A percentile compares a stretch with the other conserved stretches of the same genome.
Evolutionary conservation across 2,329 filamentous ascomycete species (phyloP).

Genomic region (Alternaria sp.): DNA sequence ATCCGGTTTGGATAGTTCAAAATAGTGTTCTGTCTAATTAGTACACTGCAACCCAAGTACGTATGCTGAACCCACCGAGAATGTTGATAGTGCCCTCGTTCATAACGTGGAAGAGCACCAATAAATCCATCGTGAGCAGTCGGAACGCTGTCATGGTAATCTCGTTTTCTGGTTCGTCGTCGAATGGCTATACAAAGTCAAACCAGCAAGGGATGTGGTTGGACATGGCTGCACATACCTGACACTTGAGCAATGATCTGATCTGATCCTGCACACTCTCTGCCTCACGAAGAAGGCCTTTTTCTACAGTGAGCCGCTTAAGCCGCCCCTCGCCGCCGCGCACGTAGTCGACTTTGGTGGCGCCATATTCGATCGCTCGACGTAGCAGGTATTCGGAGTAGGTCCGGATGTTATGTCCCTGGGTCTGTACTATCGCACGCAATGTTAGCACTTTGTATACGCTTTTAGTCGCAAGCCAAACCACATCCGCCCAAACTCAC

Average conservation of each 20-base stretch:
- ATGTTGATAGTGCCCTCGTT: conserved; percentile 99
- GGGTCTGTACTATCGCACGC: conserved; percentile 80
- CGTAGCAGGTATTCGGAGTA: conserved; percentile 89
- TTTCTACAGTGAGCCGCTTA: conserved; percentile 87
- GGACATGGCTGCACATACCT: conserved; percentile 64
- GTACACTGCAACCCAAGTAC: conserved; percentile 2
- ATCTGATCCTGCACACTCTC: conserved; percentile 91
- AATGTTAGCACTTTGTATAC: conserved; percentile 48
- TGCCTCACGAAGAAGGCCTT: conserved; percentile 90
- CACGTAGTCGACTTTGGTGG: conserved; percentile 91
- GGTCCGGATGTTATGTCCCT: conserved; percentile 91
- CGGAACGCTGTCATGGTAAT: conserved; percentile 95
- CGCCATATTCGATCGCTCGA: conserved; percentile 80
- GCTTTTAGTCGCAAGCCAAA: background rate
- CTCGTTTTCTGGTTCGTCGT: conserved; percentile 91
- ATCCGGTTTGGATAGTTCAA: conserved; percentile 95
- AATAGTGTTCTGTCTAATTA: conserved; percentile 80
- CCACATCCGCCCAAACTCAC: background rate
- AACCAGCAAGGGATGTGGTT: conserved; percentile 1
- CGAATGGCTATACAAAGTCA: conserved; percentile 70
- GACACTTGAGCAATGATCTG: conserved; percentile 83
- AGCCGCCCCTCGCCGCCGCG: conserved; percentile 81
- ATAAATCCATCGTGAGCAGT: conserved; percentile 85
- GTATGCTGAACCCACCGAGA: conserved; percentile 68
- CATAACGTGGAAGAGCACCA: conserved; percentile 91